These are phyloP conservation scores for Incumbomyces delicatus DNA, from an alignment of 2,329 filamentous ascomycete species.

Conservation along the genomic window DNA sequence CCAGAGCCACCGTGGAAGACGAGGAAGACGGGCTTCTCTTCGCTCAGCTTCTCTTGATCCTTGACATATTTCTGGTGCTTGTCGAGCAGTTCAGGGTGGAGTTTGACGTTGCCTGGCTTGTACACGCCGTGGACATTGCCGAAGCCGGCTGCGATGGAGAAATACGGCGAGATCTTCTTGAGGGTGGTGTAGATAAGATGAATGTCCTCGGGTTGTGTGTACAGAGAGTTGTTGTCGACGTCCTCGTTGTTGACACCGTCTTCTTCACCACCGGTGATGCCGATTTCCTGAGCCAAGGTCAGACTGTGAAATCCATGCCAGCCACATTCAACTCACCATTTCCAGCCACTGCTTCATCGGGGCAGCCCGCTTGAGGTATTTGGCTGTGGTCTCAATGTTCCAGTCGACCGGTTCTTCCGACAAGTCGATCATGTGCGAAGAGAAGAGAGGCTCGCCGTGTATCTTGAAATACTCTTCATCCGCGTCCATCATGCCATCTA, in stretches of 20 bases:
- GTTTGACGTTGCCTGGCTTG: slow-evolving; percentile 94
- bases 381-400: slow-evolving; percentile 86
- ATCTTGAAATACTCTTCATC: slow-evolving; percentile 94
- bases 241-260: slow-evolving; percentile 98
- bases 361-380: slow-evolving; percentile 86
- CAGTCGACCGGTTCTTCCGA: slow-evolving; percentile 82
- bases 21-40: slow-evolving; percentile 93
- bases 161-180: slow-evolving; percentile 80
- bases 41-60: slow-evolving; percentile 60
- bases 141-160: slow-evolving; percentile 96
- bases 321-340: slow-evolving; percentile 56
- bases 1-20: slow-evolving; percentile 99
- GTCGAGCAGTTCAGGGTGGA: slow-evolving; percentile 87
- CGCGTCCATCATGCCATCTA: slow-evolving; percentile 89
- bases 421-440: slow-evolving; percentile 96
- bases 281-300: slow-evolving; percentile 52
- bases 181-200: slow-evolving; percentile 83
- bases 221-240: slow-evolving; percentile 92
- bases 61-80: slow-evolving; percentile 94
- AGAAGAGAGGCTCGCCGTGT: slow-evolving; percentile 86
- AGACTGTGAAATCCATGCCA: slow-evolving; percentile 4
- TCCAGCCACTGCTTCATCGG: slow-evolving; percentile 99
- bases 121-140: slow-evolving; percentile 99
- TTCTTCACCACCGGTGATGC: slow-evolving; percentile 94
- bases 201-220: slow-evolving; percentile 97